These are phyloP conservation scores for Tetraselmis chui DNA, from an alignment of 139 green algal species.

Conservation along the genomic window DNA sequence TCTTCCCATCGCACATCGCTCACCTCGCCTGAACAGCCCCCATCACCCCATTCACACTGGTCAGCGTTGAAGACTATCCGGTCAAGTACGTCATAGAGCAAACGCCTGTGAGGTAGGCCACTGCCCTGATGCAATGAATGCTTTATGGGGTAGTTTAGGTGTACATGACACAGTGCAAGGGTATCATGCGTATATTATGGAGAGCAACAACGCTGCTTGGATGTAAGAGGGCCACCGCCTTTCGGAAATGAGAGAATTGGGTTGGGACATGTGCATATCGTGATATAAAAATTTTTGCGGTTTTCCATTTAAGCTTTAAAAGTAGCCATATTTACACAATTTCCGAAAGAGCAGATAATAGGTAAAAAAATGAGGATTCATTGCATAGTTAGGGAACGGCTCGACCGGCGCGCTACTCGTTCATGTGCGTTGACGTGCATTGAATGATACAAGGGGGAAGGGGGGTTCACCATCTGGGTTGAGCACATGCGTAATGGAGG, in stretches of 20 bases:
- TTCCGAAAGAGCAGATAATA: neutral
- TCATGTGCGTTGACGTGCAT: neutral
- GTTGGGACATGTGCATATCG: too few relatives aligned
- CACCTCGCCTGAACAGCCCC: conserved; percentile 23
- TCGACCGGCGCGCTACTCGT: neutral
- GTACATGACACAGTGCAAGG: too few relatives aligned
- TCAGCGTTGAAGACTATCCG: neutral
- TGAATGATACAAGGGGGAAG: neutral
- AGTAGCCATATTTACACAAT: neutral
- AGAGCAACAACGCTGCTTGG: too few relatives aligned
- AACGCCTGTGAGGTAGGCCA: too few relatives aligned
- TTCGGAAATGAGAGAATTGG: too few relatives aligned
- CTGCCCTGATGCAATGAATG: too few relatives aligned
- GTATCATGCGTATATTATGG: too few relatives aligned
- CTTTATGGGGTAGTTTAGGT: too few relatives aligned
- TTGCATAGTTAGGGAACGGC: too few relatives aligned
- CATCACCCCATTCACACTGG: neutral
- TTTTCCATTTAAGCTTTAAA: neutral
- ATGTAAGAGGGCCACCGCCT: too few relatives aligned
- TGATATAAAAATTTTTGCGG: neutral
- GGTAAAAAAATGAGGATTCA: too few relatives aligned
- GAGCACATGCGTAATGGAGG: conserved; percentile 39
- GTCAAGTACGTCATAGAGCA: too few relatives aligned
- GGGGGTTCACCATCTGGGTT: conserved; percentile 29
- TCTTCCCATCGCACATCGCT: conserved; percentile 41